Evolutionary conservation across 2,329 filamentous ascomycete species (phyloP).

Genomic region (Ophidiomyces ophidiicola): DNA sequence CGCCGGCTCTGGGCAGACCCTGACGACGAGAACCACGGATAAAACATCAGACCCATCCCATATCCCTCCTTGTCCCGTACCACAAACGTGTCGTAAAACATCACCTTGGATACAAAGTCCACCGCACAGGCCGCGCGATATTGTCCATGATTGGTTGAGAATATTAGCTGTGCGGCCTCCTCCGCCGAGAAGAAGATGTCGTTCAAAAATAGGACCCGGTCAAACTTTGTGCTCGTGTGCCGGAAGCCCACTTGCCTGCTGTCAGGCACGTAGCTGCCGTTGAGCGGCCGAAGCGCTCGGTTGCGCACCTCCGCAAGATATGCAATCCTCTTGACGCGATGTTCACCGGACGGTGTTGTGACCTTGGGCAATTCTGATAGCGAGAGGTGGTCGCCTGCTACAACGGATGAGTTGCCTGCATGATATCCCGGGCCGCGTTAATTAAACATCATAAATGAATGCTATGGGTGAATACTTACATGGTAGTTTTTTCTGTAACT

Average conservation of each 20-base stretch:
- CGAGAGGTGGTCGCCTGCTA: conserved; percentile 10
- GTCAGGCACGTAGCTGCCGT: conserved; percentile 4
- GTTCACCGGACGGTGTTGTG: conserved; percentile 6
- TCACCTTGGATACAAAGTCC: conserved; percentile 11
- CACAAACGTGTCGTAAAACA: conserved; percentile 14
- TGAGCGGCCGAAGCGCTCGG: conserved; percentile 9
- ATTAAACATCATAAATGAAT: neutral
- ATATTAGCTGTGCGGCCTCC: conserved; percentile 11
- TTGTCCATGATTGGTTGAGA: conserved; percentile 12
- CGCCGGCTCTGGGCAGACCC: conserved; percentile 9
- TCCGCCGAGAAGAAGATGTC: conserved; percentile 12
- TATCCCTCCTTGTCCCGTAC: conserved; percentile 13
- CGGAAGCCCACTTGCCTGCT: conserved; percentile 5
- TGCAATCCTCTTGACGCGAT: conserved; percentile 11
- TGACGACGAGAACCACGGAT: conserved; percentile 11
- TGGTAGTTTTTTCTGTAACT: conserved; percentile 9
- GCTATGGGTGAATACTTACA: conserved; percentile 10
- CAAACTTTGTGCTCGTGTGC: conserved; percentile 7
- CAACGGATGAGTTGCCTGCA: conserved; percentile 13
- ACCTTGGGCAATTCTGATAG: conserved; percentile 5
- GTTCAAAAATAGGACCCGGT: conserved; percentile 12
- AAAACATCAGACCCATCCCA: conserved; percentile 12
- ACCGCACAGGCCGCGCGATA: conserved; percentile 13
- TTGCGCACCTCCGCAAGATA: conserved; percentile 13
- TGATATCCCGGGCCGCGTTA: no score